phyloP scores from a whole-genome alignment of 495 filamentous ascomycete genomes.

The Annulohypoxylon moriforme region DNA sequence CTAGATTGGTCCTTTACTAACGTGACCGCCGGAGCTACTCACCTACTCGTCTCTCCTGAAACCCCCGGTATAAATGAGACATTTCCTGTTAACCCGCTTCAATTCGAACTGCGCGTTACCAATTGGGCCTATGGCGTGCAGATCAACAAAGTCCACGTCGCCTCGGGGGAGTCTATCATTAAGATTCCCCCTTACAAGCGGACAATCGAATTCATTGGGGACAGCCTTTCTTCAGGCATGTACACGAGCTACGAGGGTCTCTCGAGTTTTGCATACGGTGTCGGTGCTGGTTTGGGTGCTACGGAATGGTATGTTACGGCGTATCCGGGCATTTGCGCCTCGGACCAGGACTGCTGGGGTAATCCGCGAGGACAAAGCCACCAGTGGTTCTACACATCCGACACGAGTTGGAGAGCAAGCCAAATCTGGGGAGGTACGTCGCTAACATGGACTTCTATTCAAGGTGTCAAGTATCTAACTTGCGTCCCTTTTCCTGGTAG shows the following conservation, averaged over 20 bases:
- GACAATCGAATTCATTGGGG: slow-evolving; percentile 75
- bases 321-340: slow-evolving; percentile 70
- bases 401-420: slow-evolving; percentile 64
- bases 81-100: slow-evolving; percentile 55
- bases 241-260: slow-evolving; percentile 74
- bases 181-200: slow-evolving; percentile 62
- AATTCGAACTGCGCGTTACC: slow-evolving; percentile 68
- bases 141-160: slow-evolving; percentile 66
- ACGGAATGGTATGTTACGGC: slow-evolving; percentile 72
- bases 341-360: slow-evolving; percentile 69
- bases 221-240: slow-evolving; percentile 66
- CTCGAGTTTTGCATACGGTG: slow-evolving; percentile 68
- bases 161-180: slow-evolving; percentile 58
- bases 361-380: slow-evolving; percentile 66
- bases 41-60: slow-evolving; percentile 65
- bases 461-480: background rate
- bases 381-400: slow-evolving; percentile 75
- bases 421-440: slow-evolving; percentile 61
- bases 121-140: slow-evolving; percentile 77
- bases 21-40: slow-evolving; percentile 69
- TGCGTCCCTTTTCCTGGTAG: slow-evolving; percentile 30
- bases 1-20: slow-evolving; percentile 77
- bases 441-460: background rate
- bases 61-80: slow-evolving; percentile 57
- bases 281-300: slow-evolving; percentile 70